phyloP scores from a whole-genome alignment of 352 stramenopile genomes.

The Phytophthora macrochlamydospora region DNA sequence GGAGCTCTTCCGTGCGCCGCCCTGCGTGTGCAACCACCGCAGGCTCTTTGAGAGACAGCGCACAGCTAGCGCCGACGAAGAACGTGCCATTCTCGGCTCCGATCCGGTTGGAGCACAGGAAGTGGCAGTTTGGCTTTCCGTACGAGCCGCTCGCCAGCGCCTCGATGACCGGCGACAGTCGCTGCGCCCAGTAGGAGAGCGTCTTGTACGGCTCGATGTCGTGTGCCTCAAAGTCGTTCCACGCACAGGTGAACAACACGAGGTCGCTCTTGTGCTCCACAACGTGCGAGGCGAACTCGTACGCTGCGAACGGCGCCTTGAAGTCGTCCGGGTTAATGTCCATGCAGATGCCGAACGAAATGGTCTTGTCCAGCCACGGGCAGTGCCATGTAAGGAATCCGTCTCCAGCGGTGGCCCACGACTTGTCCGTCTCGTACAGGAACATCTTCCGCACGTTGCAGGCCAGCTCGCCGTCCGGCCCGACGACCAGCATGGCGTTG shows the following conservation, averaged over 20 bases:
- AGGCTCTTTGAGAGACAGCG: constrained; percentile 66
- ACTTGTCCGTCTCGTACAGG: constrained; percentile 86
- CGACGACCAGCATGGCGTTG: constrained; percentile 86
- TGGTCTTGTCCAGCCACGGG: constrained; percentile 75
- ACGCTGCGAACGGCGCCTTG: constrained; percentile 60
- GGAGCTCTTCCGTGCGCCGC: constrained; percentile 58
- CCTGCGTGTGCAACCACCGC: constrained; percentile 50
- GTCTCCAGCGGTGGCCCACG: constrained; percentile 68
- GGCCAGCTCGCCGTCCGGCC: constrained; percentile 64
- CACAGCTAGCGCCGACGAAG: constrained; percentile 84
- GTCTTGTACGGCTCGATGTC: constrained; percentile 52
- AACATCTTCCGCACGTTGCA: constrained; percentile 84
- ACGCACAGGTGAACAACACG: constrained; percentile 83
- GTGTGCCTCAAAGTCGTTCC: constrained; percentile 74
- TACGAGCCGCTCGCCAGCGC: constrained; percentile 42
- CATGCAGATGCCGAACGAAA: constrained; percentile 91
- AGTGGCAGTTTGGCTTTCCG: constrained; percentile 62
- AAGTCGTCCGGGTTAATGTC: constrained; percentile 91
- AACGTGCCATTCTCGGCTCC: constrained; percentile 78
- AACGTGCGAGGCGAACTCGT: constrained; percentile 72
- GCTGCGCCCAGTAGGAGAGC: constrained; percentile 77
- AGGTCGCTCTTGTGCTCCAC: constrained; percentile 62
- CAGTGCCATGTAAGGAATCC: constrained; percentile 76
- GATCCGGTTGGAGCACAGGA: constrained; percentile 81
- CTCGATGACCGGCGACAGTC: constrained; percentile 62